Conservation (phyloP, 345 rosid genomes). For the Psidium friedrichsthalianum region DNA sequence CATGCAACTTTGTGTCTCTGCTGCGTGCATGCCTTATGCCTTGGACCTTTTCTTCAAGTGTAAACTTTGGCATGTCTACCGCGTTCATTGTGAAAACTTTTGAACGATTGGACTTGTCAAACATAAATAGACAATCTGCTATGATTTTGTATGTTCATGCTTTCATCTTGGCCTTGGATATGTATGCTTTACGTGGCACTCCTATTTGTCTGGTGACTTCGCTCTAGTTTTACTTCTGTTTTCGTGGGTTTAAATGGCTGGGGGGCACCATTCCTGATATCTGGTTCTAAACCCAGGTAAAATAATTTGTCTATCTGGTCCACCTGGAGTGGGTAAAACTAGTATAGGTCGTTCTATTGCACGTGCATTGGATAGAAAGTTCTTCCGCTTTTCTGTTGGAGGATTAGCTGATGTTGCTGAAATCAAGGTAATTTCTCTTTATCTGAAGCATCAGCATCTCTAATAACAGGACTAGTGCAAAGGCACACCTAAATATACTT, state of each 20-base stretch:
- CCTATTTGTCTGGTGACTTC: not conserved
- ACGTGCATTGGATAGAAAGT: slow-evolving; percentile 86
- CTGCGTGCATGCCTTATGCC: not conserved
- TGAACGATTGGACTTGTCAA: not conserved
- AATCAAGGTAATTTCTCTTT: slow-evolving; percentile 62
- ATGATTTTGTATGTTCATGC: not conserved
- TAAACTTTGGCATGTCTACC: not conserved
- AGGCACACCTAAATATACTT: not conserved
- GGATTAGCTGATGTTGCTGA: slow-evolving; percentile 98
- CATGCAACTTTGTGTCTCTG: not conserved
- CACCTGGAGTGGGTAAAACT: slow-evolving; percentile 99
- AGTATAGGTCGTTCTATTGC: slow-evolving; percentile 99
- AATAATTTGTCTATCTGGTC: slow-evolving; percentile 97
- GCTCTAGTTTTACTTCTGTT: not conserved
- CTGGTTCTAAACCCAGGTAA: slow-evolving; percentile 48
- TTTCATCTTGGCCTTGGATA: not conserved
- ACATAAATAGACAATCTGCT: not conserved
- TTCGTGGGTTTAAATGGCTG: slow-evolving; percentile 1
- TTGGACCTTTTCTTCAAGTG: not conserved
- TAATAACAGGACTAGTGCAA: not conserved
- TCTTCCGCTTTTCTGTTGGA: slow-evolving; percentile 97
- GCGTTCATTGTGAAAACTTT: not conserved
- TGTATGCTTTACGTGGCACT: not conserved
- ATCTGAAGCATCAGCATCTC: not conserved
- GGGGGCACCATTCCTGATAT: slow-evolving; percentile 1